Evolutionary conservation across 2,329 filamentous ascomycete species (phyloP).

Genomic region (Diaporthe capsici): DNA sequence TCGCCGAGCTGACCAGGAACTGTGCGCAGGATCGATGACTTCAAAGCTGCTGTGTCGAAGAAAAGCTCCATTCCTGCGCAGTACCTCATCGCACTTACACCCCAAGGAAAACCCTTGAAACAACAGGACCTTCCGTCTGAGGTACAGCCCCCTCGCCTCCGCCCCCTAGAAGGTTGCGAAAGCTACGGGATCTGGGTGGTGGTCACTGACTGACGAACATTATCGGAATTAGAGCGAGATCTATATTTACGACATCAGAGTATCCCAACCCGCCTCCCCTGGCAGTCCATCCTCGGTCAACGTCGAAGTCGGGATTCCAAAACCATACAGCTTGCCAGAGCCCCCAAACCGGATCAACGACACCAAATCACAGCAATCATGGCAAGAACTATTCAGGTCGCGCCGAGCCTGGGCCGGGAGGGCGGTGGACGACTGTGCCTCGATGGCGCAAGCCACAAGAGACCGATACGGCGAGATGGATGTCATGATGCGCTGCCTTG

Average conservation of each 20-base stretch:
- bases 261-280: conserved; percentile 71
- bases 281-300: conserved; percentile 57
- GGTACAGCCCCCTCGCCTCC: conserved; percentile 61
- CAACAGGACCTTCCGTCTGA: conserved; percentile 84
- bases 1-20: conserved; percentile 44
- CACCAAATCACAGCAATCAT: conserved; percentile 85
- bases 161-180: not conserved
- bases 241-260: conserved; percentile 90
- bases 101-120: conserved; percentile 87
- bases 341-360: conserved; percentile 88
- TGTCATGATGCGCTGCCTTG: conserved; percentile 83
- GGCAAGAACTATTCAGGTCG: conserved; percentile 87
- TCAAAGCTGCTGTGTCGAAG: conserved; percentile 84
- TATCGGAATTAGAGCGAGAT: conserved; percentile 77
- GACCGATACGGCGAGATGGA: conserved; percentile 80
- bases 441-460: conserved; percentile 73
- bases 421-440: conserved; percentile 77
- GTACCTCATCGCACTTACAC: conserved; percentile 89
- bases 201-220: conserved; percentile 29
- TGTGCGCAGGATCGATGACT: conserved; percentile 79
- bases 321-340: conserved; percentile 70
- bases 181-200: not conserved
- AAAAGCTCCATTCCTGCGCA: conserved; percentile 80
- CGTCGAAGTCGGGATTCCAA: conserved; percentile 65
- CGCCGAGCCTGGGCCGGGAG: conserved; percentile 84